These are phyloP conservation scores for Speleostelium caveatum DNA, from an alignment of 78 protist genomes.

Conservation along the genomic window DNA sequence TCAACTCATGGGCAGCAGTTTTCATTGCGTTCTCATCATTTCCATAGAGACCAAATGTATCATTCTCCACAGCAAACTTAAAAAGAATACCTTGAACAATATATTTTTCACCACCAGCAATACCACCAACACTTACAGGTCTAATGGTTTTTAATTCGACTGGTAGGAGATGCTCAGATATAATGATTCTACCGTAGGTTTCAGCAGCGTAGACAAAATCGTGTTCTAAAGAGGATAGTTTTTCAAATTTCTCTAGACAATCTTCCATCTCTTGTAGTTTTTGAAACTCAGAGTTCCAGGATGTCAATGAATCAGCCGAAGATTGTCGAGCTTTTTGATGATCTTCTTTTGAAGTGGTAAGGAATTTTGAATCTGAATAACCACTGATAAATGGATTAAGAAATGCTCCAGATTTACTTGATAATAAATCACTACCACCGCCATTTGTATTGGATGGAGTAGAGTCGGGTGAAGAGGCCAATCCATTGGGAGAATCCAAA, in stretches of 20 bases:
- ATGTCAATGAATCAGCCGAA: background rate
- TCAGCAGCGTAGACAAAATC: constrained; percentile 82
- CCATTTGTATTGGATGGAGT: background rate
- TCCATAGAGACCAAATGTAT: constrained; percentile 77
- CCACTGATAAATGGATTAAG: constrained; percentile 46
- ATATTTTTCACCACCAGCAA: constrained; percentile 87
- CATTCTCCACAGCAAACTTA: constrained; percentile 81
- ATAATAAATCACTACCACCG: background rate
- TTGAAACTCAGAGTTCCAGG: constrained; percentile 71
- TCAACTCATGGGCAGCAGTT: constrained; percentile 80
- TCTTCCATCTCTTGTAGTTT: constrained; percentile 66
- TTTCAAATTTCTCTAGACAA: constrained; percentile 59
- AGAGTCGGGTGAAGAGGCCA: background rate
- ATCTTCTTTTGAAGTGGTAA: constrained; percentile 4
- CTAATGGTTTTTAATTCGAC: constrained; percentile 67
- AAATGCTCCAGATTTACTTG: no score
- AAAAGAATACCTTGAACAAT: constrained; percentile 83
- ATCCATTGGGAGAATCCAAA: no score
- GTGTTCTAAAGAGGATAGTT: constrained; percentile 37
- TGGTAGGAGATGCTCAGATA: constrained; percentile 69
- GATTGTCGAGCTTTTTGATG: background rate
- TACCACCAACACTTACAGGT: constrained; percentile 85
- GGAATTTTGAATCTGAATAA: constrained; percentile 42
- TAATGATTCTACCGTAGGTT: constrained; percentile 72
- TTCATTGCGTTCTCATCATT: constrained; percentile 83